Evolutionary conservation across 2,329 filamentous ascomycete species (phyloP).

Genomic region (Pseudopyricularia cyperi): DNA sequence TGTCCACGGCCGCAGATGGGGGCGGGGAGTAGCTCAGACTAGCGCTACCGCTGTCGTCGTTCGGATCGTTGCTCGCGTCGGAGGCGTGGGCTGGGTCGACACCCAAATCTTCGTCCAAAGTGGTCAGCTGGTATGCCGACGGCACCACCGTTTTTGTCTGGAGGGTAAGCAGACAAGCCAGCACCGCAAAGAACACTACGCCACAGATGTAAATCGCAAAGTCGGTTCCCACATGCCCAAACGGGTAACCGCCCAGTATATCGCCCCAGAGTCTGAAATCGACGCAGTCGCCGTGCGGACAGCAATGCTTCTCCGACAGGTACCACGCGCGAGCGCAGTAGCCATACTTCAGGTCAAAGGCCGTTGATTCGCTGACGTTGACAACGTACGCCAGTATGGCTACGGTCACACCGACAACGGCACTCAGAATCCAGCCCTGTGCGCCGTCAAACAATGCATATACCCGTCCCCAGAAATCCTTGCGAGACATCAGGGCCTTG

Average conservation of each 20-base stretch:
- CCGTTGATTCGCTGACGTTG: slow-evolving; percentile 69
- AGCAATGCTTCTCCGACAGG: slow-evolving; percentile 54
- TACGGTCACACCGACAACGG: slow-evolving; percentile 74
- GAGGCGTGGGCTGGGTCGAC: slow-evolving; percentile 38
- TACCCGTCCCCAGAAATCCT: slow-evolving; percentile 72
- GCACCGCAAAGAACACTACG: slow-evolving; percentile 55
- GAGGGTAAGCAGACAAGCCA: slow-evolving; percentile 69
- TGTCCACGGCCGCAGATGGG: slow-evolving; percentile 14
- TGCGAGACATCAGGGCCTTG: slow-evolving; percentile 67
- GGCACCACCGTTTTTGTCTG: slow-evolving; percentile 91
- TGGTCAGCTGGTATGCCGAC: slow-evolving; percentile 73
- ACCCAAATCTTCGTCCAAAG: slow-evolving; percentile 83
- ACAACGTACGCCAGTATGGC: slow-evolving; percentile 80
- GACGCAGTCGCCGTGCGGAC: slow-evolving; percentile 39
- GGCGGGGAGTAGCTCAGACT: slow-evolving; percentile 25
- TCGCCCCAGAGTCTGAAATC: slow-evolving; percentile 46
- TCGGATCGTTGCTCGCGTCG: slow-evolving; percentile 22
- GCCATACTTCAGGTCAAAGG: slow-evolving; percentile 87
- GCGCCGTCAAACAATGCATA: slow-evolving; percentile 68
- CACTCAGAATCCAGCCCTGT: slow-evolving; percentile 90
- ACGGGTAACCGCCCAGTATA: slow-evolving; percentile 27
- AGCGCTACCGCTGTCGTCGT: slow-evolving; percentile 12
- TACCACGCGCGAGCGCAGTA: slow-evolving; percentile 67
- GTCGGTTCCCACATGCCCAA: slow-evolving; percentile 51
- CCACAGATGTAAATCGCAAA: slow-evolving; percentile 63